Evolutionary conservation across 1,284 basidiomycete species (phyloP), one percentile per base, ranked within the genome.

Genomic region (Coniophora puteana): DNA sequence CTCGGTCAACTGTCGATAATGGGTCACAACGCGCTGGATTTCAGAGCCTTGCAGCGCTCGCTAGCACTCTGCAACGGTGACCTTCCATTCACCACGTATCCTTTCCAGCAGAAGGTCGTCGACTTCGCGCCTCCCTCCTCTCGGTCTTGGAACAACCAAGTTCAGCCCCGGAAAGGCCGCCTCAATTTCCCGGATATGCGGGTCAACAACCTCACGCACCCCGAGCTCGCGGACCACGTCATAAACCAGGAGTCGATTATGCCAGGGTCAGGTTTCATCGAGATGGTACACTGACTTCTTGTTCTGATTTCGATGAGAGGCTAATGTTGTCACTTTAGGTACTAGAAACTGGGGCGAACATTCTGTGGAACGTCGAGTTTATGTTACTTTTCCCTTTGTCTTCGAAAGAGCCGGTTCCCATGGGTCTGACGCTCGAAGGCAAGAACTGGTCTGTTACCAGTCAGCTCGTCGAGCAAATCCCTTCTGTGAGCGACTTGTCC

Each of bases 181-280:
- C 50, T 67, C 6, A 65, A 65, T 32, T 54, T 55, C 29, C 47
- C 49, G 2, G 52, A 62, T 24, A 51, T 70, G 4, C 52, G 54
- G 35, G 55, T 66, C 31, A 65, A 59, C 37, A 29, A 47, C 0
- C 41, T 46, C 26, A 59, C 58, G 1, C 62, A 63, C 41, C 58
- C 60, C 2, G 51, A 40, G 4, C 36, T 65, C 7, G 57, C 59
- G 1, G 52, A 59, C n/a, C 63, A 66, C 45, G 46, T 63, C 37
- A 61, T 66, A 35, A 57, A 59, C 16, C 46, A 45, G 14, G 56
- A 70, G 36, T 61, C 69, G 0, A 71, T 72, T 40, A 63, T 74
- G 58, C 69, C 71, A 1, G 69, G 68, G 1, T 57, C 69, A 13
- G 71, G 66, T 2, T 72, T 56, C 43, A 38, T 72, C 3, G 71